These are phyloP conservation scores for Mucor sp. DNA, from an alignment of 371 early-diverging fungal species.

Conservation along the genomic window DNA sequence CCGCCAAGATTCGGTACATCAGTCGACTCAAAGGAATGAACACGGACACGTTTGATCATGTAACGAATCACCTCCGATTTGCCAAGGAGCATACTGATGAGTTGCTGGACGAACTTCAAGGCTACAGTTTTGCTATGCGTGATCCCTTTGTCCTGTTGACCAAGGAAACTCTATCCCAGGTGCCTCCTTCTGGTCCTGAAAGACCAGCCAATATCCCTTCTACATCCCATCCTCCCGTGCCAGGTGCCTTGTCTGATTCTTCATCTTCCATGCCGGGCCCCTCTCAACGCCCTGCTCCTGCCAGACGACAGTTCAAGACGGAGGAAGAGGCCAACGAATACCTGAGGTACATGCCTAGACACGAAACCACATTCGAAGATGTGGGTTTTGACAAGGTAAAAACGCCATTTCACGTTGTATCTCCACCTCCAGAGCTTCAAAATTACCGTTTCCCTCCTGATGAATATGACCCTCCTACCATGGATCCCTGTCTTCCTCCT, in stretches of 20 bases:
- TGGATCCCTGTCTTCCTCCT: no score
- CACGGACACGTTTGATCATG: neutral
- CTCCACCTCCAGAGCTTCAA: neutral
- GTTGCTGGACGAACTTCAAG: neutral
- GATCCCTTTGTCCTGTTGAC: neutral
- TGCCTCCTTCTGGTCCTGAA: no score
- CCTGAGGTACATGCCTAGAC: neutral
- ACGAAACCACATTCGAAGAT: neutral
- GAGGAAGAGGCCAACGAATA: neutral
- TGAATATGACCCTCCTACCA: neutral
- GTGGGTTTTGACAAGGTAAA: neutral
- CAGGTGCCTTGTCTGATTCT: no score
- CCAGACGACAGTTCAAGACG: neutral
- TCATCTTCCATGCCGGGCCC: no score
- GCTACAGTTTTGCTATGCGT: neutral
- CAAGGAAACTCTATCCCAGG: neutral
- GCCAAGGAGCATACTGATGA: neutral
- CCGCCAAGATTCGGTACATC: neutral
- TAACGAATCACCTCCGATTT: neutral
- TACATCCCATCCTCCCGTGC: no score
- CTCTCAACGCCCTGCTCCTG: neutral
- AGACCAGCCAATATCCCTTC: no score
- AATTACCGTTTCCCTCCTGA: neutral
- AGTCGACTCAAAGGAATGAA: neutral
- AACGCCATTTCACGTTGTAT: neutral